Conservation (phyloP, 441 rosid genomes). For the Biscutella laevigata region DNA sequence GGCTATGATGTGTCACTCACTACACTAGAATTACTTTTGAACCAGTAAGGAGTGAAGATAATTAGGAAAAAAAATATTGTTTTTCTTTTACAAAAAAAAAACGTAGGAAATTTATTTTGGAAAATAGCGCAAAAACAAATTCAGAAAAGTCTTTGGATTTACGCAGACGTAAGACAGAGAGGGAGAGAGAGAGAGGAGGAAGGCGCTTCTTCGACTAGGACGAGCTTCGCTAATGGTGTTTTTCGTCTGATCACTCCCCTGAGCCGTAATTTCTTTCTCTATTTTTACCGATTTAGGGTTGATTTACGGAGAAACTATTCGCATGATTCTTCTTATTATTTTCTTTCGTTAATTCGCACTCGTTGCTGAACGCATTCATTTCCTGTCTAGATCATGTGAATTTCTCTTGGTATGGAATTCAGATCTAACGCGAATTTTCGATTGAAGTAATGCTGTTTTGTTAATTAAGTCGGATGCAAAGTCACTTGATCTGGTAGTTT, state of each 20-base stretch:
- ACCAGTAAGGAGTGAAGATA: background rate
- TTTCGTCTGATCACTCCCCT: conserved; percentile 26
- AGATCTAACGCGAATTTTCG: conserved; percentile 21
- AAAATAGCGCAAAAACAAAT: background rate
- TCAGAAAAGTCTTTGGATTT: conserved; percentile 23
- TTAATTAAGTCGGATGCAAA: background rate
- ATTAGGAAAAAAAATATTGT: too few relatives aligned
- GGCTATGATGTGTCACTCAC: conserved; percentile 22
- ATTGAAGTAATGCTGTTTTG: conserved; percentile 2
- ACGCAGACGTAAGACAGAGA: conserved; percentile 12
- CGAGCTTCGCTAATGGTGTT: conserved; percentile 26
- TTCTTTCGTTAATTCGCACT: conserved; percentile 2
- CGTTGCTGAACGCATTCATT: background rate
- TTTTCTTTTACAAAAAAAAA: background rate
- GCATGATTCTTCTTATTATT: background rate
- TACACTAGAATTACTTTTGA: conserved; percentile 1
- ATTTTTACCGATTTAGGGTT: conserved; percentile 1
- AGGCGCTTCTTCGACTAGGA: conserved; percentile 18
- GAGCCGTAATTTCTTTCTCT: conserved; percentile 12
- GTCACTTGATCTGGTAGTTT: background rate
- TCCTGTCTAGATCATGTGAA: conserved; percentile 5
- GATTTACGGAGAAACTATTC: background rate
- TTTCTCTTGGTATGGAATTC: background rate
- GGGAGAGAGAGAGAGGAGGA: background rate
- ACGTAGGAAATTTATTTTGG: background rate